These are phyloP conservation scores for Torulaspora indica DNA, from an alignment of 805 yeast species.

Conservation along the genomic window DNA sequence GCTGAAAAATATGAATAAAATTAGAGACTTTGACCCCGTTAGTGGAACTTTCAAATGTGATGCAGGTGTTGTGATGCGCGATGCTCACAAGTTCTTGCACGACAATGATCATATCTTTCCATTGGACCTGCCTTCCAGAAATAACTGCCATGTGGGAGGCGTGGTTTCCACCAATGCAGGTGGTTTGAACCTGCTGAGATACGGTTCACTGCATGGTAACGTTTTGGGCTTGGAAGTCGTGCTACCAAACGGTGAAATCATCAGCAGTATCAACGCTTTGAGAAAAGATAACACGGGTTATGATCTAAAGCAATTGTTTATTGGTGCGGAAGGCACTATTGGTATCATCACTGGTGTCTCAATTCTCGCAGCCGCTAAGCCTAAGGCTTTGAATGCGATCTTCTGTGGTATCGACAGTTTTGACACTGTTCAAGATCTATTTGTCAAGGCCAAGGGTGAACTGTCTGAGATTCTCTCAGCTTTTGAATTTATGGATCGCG, in stretches of 20 bases:
- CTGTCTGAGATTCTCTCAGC: slow-evolving; percentile 79
- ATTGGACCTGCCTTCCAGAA: slow-evolving; percentile 84
- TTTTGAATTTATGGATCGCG: slow-evolving; percentile 80
- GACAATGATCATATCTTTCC: slow-evolving; percentile 82
- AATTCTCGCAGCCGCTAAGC: slow-evolving; percentile 77
- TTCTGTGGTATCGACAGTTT: slow-evolving; percentile 70
- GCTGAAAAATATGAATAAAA: slow-evolving; percentile 58
- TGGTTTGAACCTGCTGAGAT: slow-evolving; percentile 73
- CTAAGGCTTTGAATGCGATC: slow-evolving; percentile 75
- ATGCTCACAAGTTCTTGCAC: slow-evolving; percentile 65
- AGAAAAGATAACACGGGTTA: slow-evolving; percentile 90
- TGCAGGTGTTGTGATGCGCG: slow-evolving; percentile 78
- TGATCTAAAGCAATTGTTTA: slow-evolving; percentile 79
- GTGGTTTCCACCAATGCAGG: slow-evolving; percentile 90
- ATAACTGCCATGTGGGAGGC: slow-evolving; percentile 88
- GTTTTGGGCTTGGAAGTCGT: slow-evolving; percentile 84
- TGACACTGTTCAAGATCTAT: slow-evolving; percentile 70
- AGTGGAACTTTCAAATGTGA: slow-evolving; percentile 79
- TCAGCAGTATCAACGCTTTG: slow-evolving; percentile 69
- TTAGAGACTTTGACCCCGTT: slow-evolving; percentile 68
- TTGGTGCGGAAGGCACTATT: slow-evolving; percentile 83
- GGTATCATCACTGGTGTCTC: slow-evolving; percentile 84
- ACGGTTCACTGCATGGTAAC: slow-evolving; percentile 82
- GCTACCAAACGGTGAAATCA: slow-evolving; percentile 72
- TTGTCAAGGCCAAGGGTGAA: slow-evolving; percentile 64